phyloP scores from a whole-genome alignment of 2,329 filamentous ascomycete genomes.

The Aspergillus ochraceus region DNA sequence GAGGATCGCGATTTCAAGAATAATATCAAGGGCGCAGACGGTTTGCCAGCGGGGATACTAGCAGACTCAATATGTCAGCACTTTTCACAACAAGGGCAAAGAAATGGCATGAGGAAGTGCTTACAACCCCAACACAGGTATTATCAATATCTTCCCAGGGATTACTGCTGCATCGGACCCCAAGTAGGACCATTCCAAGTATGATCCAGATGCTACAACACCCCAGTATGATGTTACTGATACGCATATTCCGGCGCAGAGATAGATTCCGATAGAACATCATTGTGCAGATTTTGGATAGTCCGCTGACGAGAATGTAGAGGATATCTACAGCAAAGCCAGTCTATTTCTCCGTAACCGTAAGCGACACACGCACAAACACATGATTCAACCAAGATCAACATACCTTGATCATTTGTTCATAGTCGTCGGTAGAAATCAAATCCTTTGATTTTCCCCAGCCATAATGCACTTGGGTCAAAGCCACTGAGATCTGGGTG shows the following conservation, averaged over 20 bases:
- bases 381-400: background rate
- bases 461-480: constrained; percentile 39
- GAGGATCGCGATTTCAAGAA: constrained; percentile 41
- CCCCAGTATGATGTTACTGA: constrained; percentile 26
- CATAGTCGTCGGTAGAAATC: constrained; percentile 18
- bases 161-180: constrained; percentile 35
- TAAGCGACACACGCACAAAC: background rate
- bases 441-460: constrained; percentile 38
- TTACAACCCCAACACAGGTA: constrained; percentile 35
- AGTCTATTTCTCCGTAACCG: constrained; percentile 21
- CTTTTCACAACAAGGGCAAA: background rate
- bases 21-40: constrained; percentile 41
- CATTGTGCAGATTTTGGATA: constrained; percentile 42
- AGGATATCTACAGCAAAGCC: constrained; percentile 43
- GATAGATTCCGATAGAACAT: constrained; percentile 22
- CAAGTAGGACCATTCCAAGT: constrained; percentile 37
- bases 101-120: constrained; percentile 3
- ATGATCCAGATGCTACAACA: constrained; percentile 33
- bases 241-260: constrained; percentile 10
- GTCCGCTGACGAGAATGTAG: constrained; percentile 40
- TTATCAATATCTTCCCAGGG: constrained; percentile 37
- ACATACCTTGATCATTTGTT: constrained; percentile 38
- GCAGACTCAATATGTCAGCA: background rate
- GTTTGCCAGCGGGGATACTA: constrained; percentile 42
- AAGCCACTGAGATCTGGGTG: constrained; percentile 39